Conservation (phyloP, 2,329 filamentous ascomycete genomes). For the Xylariaceae sp. region DNA sequence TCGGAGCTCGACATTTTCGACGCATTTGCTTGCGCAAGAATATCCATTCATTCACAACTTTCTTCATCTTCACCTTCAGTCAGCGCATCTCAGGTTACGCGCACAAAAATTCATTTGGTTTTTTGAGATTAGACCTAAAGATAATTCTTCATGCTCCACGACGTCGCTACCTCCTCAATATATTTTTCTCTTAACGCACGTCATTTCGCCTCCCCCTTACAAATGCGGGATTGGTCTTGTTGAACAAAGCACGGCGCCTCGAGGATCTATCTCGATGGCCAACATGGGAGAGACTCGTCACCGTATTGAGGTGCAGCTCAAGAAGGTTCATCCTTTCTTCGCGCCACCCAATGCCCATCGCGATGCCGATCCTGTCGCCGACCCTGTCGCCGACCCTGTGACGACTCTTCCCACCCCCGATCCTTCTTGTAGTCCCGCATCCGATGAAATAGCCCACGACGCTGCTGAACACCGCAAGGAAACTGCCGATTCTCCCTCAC, state of each 20-base stretch:
- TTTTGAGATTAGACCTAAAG: too few relatives aligned
- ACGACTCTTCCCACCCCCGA: slow-evolving; percentile 27
- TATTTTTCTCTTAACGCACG: neutral
- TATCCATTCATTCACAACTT: neutral
- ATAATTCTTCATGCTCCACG: too few relatives aligned
- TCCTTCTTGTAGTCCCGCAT: slow-evolving; percentile 30
- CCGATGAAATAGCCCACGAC: slow-evolving; percentile 19
- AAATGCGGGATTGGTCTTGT: slow-evolving; percentile 5
- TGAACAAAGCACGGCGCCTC: neutral
- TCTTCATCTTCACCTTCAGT: neutral
- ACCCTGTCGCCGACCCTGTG: slow-evolving; percentile 18
- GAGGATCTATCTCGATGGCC: slow-evolving; percentile 19
- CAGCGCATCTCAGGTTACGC: too few relatives aligned
- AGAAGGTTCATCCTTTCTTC: slow-evolving; percentile 55
- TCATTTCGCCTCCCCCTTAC: neutral
- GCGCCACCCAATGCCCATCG: slow-evolving; percentile 25
- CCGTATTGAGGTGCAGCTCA: slow-evolving; percentile 32
- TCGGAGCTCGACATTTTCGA: too few relatives aligned
- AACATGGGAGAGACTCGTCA: slow-evolving; percentile 41
- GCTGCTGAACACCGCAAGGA: slow-evolving; percentile 16
- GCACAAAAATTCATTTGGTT: too few relatives aligned
- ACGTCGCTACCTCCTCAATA: too few relatives aligned
- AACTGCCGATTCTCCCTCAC: slow-evolving; percentile 26
- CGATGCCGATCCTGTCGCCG: slow-evolving; percentile 16
- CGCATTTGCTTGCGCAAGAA: neutral